Evolutionary conservation across 2,329 filamentous ascomycete genomes (phyloP).

Genomic region (Orbilia ellipsospora): DNA sequence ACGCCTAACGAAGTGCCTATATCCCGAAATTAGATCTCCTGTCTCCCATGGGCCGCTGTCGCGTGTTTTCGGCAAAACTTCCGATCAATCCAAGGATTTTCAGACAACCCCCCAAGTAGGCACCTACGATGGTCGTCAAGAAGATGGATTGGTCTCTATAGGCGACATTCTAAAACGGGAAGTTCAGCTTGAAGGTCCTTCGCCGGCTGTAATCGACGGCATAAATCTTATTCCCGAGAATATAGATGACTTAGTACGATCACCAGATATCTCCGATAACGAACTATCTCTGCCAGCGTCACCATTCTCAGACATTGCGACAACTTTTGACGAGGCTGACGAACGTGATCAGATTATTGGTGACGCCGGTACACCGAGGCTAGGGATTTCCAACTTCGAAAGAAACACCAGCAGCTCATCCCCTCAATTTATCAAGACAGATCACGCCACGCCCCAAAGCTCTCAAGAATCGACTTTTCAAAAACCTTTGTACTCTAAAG

Average conservation of each 20-base stretch:
- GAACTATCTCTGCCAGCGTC: conserved; percentile 38
- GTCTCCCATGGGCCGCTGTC: neutral
- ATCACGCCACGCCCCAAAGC: neutral
- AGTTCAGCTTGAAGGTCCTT: conserved; percentile 31
- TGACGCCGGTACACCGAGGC: conserved; percentile 3
- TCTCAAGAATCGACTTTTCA: conserved; percentile 18
- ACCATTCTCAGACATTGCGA: conserved; percentile 25
- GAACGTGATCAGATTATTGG: conserved; percentile 1
- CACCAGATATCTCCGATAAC: conserved; percentile 35
- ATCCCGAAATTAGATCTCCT: conserved; percentile 20
- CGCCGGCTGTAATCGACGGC: conserved; percentile 32
- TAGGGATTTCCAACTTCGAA: conserved; percentile 1
- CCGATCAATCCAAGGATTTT: neutral
- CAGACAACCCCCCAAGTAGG: too few relatives aligned
- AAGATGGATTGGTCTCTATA: conserved; percentile 12
- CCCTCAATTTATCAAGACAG: neutral
- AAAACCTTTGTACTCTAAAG: conserved; percentile 20
- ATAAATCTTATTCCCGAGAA: conserved; percentile 37
- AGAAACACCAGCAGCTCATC: neutral
- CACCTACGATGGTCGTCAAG: neutral
- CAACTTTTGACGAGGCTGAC: conserved; percentile 10
- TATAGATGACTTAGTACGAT: conserved; percentile 29
- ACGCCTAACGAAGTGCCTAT: neutral
- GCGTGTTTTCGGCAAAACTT: neutral
- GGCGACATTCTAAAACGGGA: conserved; percentile 28